Evolutionary conservation across 768 basidiomycete species (phyloP), one percentile per base, ranked within the genome.

Genomic region (Suillus subluteus): DNA sequence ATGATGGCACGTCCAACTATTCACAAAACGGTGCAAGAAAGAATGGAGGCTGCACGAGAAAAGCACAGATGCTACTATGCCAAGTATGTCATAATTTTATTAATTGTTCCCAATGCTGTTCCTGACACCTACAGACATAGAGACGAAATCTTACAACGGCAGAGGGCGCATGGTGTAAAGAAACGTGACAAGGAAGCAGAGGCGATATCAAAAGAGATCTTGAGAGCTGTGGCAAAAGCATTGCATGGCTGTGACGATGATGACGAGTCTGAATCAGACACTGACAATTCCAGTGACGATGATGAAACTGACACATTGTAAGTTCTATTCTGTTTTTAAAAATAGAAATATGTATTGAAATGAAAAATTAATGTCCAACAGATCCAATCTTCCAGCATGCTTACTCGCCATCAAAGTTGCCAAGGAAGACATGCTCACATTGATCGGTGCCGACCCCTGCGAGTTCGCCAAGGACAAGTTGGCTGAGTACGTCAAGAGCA

Each of bases 271-370:
- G 48, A 48, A 48, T 48, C 48, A 23, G 48, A 48, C 48, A 3
- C 48, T 13, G 3, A 48, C 11, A 13, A 23, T 13, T 48, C 12
- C n/a, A 48, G 48, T 23, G 48, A 48, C n/a, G 12, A 48, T 48
- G 46, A 48, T 13, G 46, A 23, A 48, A 48, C 2, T 23, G 48
- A 48, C 48, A 48, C n/a, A 48, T n/a, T 48, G 48, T 48, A 48
- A 48, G 48, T 48, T 48, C 44, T n/a, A 46, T 46, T 46, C 46
- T 48, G 46, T 48, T 48, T 48, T 48, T 23, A 48, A 48, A 23
- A 48, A 48, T 48, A 48, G 48, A 48, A 48, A 48, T 5, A 23
- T 48, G 11, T 0, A 48, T 13, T 48, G 23, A 48, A 48, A 48
- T 6, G 11, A 48, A 13, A 9, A 48, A 23, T 48, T 48, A 23